Evolutionary conservation across 345 rosid genomes (phyloP).

Genomic region (Arabidopsis suecica): DNA sequence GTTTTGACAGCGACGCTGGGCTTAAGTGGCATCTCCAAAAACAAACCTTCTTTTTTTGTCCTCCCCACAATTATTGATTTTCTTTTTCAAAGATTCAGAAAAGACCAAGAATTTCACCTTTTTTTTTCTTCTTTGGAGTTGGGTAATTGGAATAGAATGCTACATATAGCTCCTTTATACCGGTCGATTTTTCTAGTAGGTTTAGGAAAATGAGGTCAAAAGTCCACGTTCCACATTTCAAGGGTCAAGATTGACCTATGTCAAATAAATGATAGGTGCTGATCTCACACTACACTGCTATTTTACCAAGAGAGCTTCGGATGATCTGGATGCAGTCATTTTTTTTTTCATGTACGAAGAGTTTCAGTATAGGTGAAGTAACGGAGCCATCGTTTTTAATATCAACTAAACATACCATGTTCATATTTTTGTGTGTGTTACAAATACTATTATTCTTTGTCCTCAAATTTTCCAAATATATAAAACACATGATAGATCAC

Average conservation of each 20-base stretch:
- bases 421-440: neutral
- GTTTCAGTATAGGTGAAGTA: neutral
- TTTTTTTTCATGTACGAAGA: neutral
- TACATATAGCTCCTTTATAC: constrained; percentile 9
- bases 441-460: neutral
- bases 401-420: neutral
- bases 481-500: too few species aligned
- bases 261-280: neutral
- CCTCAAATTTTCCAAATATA: too few species aligned
- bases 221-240: constrained; percentile 28
- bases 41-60: constrained; percentile 30
- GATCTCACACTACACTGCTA: constrained; percentile 30
- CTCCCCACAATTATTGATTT: constrained; percentile 41
- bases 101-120: constrained; percentile 28
- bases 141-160: constrained; percentile 31
- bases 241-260: constrained; percentile 38
- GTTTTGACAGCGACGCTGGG: constrained; percentile 40
- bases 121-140: constrained; percentile 7
- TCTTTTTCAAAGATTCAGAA: constrained; percentile 44
- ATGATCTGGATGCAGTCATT: neutral
- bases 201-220: constrained; percentile 25
- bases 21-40: constrained; percentile 49
- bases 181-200: constrained; percentile 24
- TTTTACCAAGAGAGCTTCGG: constrained; percentile 1
- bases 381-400: neutral